These are phyloP conservation scores for Colletotrichum agaves DNA, from an alignment of 2,329 filamentous ascomycete species.

Conservation along the genomic window DNA sequence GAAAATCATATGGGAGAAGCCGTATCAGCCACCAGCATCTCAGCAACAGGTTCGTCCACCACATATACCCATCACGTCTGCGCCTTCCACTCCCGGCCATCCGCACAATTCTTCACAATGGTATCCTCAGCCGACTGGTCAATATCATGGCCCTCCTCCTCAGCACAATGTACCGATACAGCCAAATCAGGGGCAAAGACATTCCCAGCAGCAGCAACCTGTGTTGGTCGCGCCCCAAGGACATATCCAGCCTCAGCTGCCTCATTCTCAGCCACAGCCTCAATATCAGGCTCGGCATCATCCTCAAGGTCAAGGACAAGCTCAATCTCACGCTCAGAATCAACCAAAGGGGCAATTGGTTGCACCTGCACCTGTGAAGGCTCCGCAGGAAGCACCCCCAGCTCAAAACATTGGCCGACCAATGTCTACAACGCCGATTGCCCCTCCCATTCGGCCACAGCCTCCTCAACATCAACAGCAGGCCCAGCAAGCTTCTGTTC, in stretches of 20 bases:
- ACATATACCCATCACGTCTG: slow-evolving; percentile 13
- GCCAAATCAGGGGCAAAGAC: slow-evolving; percentile 26
- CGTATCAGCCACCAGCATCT: slow-evolving; percentile 51
- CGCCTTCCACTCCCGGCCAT: slow-evolving; percentile 33
- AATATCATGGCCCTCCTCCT: slow-evolving; percentile 28
- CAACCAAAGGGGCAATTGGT: slow-evolving; percentile 50
- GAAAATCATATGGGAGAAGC: slow-evolving; percentile 54
- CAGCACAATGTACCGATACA: slow-evolving; percentile 33
- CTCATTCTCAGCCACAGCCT: slow-evolving; percentile 11
- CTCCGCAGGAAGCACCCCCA: slow-evolving; percentile 22
- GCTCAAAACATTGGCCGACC: slow-evolving; percentile 42
- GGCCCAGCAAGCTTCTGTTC: neutral
- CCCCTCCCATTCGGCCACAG: slow-evolving; percentile 47
- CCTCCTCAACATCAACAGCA: slow-evolving; percentile 41
- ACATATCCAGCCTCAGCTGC: slow-evolving; percentile 18
- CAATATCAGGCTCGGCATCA: slow-evolving; percentile 40
- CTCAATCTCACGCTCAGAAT: slow-evolving; percentile 41
- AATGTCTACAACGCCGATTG: slow-evolving; percentile 48
- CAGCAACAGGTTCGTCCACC: slow-evolving; percentile 39
- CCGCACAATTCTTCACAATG: slow-evolving; percentile 38
- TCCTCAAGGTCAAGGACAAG: slow-evolving; percentile 38
- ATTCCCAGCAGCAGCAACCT: slow-evolving; percentile 37
- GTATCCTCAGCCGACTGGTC: slow-evolving; percentile 34
- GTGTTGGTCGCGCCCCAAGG: slow-evolving; percentile 31
- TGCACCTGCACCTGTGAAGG: slow-evolving; percentile 46